Conservation (phyloP, 1,284 basidiomycete genomes). For the Tilletia indica region DNA sequence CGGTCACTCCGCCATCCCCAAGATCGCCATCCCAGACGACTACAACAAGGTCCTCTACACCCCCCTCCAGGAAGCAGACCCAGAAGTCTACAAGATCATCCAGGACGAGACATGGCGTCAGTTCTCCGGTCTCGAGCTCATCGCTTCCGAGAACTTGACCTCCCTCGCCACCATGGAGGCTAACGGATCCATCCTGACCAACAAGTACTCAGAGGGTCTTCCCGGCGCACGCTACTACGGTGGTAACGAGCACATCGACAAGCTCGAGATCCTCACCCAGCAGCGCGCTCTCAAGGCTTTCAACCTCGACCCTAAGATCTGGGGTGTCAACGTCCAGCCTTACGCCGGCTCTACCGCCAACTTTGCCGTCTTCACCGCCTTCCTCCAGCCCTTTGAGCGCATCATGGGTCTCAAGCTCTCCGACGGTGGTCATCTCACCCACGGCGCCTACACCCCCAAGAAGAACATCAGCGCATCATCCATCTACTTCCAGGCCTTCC, state of each 20-base stretch:
- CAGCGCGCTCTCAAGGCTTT: conserved; percentile 94
- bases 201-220: conserved; percentile 76
- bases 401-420: conserved; percentile 99
- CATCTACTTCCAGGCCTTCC: conserved; percentile 99
- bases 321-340: conserved; percentile 99
- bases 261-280: conserved; percentile 90
- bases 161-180: conserved; percentile 74
- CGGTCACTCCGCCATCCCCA: conserved; percentile 17
- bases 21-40: conserved; percentile 13
- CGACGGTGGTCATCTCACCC: conserved; percentile 96
- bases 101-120: conserved; percentile 98
- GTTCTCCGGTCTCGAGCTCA: conserved; percentile 94
- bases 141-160: conserved; percentile 73
- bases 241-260: conserved; percentile 82
- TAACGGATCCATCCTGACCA: conserved; percentile 96
- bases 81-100: conserved; percentile 92
- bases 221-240: conserved; percentile 93
- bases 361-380: conserved; percentile 94
- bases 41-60: conserved; percentile 90
- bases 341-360: conserved; percentile 77
- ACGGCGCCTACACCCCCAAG: conserved; percentile 98
- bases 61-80: conserved; percentile 83
- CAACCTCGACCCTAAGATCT: conserved; percentile 82
- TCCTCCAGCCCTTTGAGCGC: conserved; percentile 95
- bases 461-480: conserved; percentile 99